phyloP scores from a whole-genome alignment of 1,284 basidiomycete species.

The Fomitopsis pinicola region DNA sequence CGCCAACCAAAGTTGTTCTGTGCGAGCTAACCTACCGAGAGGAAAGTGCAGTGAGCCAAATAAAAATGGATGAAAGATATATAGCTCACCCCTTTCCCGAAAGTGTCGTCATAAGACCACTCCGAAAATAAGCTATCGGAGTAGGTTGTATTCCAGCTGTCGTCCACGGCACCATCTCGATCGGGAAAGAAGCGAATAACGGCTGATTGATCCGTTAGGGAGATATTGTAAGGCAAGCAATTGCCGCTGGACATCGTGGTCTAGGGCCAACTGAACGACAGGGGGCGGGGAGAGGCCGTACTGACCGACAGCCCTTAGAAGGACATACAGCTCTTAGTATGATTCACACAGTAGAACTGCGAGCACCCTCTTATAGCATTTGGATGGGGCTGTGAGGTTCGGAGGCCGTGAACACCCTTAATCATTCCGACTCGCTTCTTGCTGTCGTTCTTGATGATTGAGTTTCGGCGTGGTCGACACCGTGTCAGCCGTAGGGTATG shows the following conservation, averaged over 20 bases:
- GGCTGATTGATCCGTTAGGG: slow-evolving; percentile 1
- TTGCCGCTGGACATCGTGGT: background rate
- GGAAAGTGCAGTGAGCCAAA: background rate
- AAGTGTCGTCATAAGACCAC: background rate
- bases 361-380: no score
- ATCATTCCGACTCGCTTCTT: no score
- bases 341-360: no score
- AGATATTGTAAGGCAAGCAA: background rate
- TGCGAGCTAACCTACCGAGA: background rate
- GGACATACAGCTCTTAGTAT: no score
- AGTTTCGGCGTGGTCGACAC: no score
- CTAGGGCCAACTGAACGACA: background rate
- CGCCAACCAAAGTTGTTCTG: background rate
- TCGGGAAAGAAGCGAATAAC: slow-evolving; percentile 1
- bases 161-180: background rate
- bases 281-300: background rate
- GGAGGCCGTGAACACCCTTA: no score
- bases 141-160: slow-evolving; percentile 1
- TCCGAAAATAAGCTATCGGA: background rate
- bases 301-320: background rate
- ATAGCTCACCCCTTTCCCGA: background rate
- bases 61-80: background rate
- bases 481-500: no score
- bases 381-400: no score
- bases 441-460: no score